Evolutionary conservation across 139 green algal species (phyloP).

Genomic region (Chlorella sp.): DNA sequence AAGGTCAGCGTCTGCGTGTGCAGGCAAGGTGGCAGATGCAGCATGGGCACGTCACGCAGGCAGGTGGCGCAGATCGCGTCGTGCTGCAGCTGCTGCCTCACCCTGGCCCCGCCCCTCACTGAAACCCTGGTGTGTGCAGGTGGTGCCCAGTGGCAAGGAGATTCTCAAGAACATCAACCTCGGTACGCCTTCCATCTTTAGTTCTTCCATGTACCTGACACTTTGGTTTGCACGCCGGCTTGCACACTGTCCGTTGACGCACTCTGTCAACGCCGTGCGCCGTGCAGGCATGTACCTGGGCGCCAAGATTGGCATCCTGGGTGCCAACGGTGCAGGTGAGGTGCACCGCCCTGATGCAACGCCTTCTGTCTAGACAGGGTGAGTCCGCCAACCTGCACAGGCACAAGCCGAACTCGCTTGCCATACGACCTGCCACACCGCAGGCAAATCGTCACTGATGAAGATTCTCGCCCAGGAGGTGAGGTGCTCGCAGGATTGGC

Average conservation of each 20-base stretch:
- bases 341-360: neutral
- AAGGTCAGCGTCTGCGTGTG: constrained; percentile 38
- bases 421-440: constrained; percentile 8
- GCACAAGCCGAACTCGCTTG: neutral
- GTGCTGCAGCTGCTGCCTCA: too few species aligned
- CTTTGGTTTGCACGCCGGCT: neutral
- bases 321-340: constrained; percentile 41
- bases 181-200: too few species aligned
- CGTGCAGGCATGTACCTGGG: constrained; percentile 65
- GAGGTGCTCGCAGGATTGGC: too few species aligned
- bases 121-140: constrained; percentile 42
- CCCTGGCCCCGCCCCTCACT: too few species aligned
- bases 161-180: constrained; percentile 81
- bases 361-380: neutral
- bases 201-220: neutral
- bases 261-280: neutral
- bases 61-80: too few species aligned
- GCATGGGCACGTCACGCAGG: too few species aligned
- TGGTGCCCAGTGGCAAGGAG: constrained; percentile 65
- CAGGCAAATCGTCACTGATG: constrained; percentile 76
- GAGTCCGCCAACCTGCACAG: neutral
- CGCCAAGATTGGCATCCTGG: constrained; percentile 75
- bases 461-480: constrained; percentile 53
- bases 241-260: neutral
- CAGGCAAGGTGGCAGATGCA: too few species aligned